phyloP scores from a whole-genome alignment of 2,329 filamentous ascomycete genomes.

The Blastomyces percursus region DNA sequence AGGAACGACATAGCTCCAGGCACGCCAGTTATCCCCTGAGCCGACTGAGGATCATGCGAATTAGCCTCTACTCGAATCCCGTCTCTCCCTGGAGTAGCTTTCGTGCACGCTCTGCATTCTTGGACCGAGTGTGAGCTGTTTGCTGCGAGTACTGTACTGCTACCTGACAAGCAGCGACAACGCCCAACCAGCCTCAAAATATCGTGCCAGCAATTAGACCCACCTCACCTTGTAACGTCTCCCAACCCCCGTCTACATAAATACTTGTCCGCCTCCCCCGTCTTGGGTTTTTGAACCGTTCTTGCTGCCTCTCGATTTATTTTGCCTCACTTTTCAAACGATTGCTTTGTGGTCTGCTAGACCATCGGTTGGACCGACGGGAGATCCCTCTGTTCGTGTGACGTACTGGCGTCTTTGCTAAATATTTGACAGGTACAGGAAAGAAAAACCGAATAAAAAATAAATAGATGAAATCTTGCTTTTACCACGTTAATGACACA shows the following conservation, averaged over 20 bases:
- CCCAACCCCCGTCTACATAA: not conserved
- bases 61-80: not conserved
- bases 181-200: constrained; percentile 3
- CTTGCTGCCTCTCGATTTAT: not conserved
- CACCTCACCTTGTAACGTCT: not conserved
- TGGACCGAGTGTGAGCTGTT: constrained; percentile 4
- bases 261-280: not conserved
- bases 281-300: not conserved
- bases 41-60: not conserved
- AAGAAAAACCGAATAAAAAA: too few relatives aligned
- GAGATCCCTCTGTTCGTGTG: not conserved
- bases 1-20: not conserved
- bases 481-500: not conserved
- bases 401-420: not conserved
- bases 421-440: not conserved
- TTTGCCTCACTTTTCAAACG: constrained; percentile 3
- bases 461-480: too few relatives aligned
- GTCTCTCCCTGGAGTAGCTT: not conserved
- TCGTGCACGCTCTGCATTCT: not conserved
- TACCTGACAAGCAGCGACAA: constrained; percentile 6
- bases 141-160: constrained; percentile 2
- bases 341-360: not conserved
- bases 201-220: not conserved
- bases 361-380: not conserved
- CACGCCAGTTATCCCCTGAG: not conserved